These are phyloP conservation scores for Whalleya microplaca DNA, from an alignment of 2,329 filamentous ascomycete species.

Conservation along the genomic window DNA sequence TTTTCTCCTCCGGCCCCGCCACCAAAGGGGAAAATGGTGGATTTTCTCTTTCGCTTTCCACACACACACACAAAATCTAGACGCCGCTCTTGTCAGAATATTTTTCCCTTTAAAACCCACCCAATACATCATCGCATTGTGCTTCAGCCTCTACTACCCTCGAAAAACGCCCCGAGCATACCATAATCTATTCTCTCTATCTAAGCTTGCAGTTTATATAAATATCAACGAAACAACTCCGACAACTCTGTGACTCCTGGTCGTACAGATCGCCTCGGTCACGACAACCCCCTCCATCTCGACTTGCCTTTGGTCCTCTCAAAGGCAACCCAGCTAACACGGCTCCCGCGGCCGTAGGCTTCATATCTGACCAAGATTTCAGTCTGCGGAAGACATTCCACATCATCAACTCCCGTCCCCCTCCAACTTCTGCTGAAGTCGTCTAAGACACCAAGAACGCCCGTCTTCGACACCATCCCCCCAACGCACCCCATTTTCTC, in stretches of 20 bases:
- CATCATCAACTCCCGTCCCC: slow-evolving; percentile 68
- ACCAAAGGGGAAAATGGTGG: too few species aligned
- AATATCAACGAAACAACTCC: too few species aligned
- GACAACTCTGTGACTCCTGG: neutral
- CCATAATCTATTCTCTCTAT: neutral
- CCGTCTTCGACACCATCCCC: slow-evolving; percentile 52
- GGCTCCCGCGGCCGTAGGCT: slow-evolving; percentile 65
- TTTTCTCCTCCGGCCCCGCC: too few species aligned
- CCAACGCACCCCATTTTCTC: slow-evolving; percentile 57
- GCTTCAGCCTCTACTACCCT: neutral
- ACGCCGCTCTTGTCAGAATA: neutral
- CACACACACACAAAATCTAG: neutral
- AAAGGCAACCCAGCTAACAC: slow-evolving; percentile 65
- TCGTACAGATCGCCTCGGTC: slow-evolving; percentile 8
- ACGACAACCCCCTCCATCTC: slow-evolving; percentile 12
- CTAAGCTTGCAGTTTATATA: neutral
- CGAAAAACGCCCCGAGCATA: neutral
- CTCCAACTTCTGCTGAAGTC: slow-evolving; percentile 57
- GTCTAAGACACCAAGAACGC: slow-evolving; percentile 52
- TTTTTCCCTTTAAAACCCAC: neutral
- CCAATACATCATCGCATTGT: neutral
- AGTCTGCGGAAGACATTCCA: slow-evolving; percentile 65
- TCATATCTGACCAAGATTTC: slow-evolving; percentile 73
- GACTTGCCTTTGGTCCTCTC: slow-evolving; percentile 67
- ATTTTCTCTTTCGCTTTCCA: neutral